Percentiles rank a stretch among this genome's conserved stretches.
Conservation (phyloP, 2,329 filamentous ascomycete genomes). For the Microsporum audouinii region DNA sequence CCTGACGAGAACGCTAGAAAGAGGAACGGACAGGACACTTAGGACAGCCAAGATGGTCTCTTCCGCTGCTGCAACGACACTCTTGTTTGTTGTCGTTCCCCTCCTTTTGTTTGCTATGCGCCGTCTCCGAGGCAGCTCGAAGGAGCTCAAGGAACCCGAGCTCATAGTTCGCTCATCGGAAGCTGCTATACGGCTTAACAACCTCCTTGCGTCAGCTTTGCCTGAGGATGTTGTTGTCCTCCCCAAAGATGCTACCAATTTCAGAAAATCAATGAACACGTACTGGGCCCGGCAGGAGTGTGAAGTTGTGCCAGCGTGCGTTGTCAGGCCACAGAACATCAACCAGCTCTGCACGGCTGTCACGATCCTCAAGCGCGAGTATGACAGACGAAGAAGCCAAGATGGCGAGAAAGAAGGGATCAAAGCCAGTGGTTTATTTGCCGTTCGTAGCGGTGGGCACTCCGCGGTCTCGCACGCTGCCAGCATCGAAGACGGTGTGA, state of each 20-base stretch:
- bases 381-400: conserved; percentile 18
- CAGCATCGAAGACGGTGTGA: conserved; percentile 32
- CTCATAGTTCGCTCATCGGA: neutral
- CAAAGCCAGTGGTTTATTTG: conserved; percentile 6
- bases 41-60: neutral
- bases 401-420: neutral
- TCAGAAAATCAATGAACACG: conserved; percentile 15
- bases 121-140: neutral
- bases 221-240: conserved; percentile 14
- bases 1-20: neutral
- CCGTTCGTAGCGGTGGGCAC: conserved; percentile 36
- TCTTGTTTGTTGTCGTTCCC: neutral
- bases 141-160: neutral
- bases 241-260: conserved; percentile 11
- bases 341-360: conserved; percentile 23
- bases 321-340: conserved; percentile 21
- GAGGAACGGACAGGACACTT: neutral
- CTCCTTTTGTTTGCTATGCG: neutral
- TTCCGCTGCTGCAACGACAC: neutral
- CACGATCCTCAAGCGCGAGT: conserved; percentile 18
- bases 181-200: conserved; percentile 8
- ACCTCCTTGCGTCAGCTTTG: conserved; percentile 13
- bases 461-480: conserved; percentile 27
- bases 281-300: conserved; percentile 28
- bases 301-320: conserved; percentile 23